Conservation (phyloP, 1,284 basidiomycete species). For the Rhodotorula mucilaginosa region DNA sequence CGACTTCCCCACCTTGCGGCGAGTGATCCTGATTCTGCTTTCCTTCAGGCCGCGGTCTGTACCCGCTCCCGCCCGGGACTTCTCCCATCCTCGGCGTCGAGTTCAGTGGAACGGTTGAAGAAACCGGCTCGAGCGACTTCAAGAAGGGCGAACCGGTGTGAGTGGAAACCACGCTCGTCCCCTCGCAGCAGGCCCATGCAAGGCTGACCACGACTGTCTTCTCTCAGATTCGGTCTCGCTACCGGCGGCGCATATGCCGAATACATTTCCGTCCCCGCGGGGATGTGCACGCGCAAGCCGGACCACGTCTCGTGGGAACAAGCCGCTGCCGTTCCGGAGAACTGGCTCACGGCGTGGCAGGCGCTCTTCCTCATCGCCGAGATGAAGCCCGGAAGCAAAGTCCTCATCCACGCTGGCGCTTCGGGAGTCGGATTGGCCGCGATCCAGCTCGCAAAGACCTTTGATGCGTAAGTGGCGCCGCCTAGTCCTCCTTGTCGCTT, state of each 20-base stretch:
- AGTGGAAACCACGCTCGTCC: background rate
- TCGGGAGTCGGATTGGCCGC: constrained; percentile 88
- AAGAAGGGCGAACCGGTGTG: constrained; percentile 74
- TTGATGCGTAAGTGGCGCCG: constrained; percentile 66
- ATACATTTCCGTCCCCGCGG: constrained; percentile 67
- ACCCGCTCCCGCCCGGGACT: constrained; percentile 74
- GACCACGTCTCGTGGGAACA: constrained; percentile 72
- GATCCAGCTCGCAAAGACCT: constrained; percentile 77
- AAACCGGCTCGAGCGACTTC: constrained; percentile 62
- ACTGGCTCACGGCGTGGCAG: constrained; percentile 81
- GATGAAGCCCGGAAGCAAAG: constrained; percentile 67
- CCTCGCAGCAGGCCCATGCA: background rate
- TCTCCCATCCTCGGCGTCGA: constrained; percentile 84
- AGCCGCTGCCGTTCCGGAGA: constrained; percentile 68
- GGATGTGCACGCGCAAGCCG: constrained; percentile 75
- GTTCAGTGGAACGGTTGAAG: constrained; percentile 71
- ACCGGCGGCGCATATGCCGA: constrained; percentile 84
- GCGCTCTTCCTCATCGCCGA: constrained; percentile 70
- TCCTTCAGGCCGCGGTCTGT: constrained; percentile 46
- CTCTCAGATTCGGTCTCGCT: constrained; percentile 63
- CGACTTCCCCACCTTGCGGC: background rate
- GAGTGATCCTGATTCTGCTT: too few species aligned
- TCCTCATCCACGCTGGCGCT: constrained; percentile 82
- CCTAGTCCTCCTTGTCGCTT: constrained; percentile 42
- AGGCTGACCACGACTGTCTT: too few species aligned